Evolutionary conservation across 305 asterid genomes (phyloP), one percentile per base, ranked within the genome.

Genomic region (Nicotiana rustica): DNA sequence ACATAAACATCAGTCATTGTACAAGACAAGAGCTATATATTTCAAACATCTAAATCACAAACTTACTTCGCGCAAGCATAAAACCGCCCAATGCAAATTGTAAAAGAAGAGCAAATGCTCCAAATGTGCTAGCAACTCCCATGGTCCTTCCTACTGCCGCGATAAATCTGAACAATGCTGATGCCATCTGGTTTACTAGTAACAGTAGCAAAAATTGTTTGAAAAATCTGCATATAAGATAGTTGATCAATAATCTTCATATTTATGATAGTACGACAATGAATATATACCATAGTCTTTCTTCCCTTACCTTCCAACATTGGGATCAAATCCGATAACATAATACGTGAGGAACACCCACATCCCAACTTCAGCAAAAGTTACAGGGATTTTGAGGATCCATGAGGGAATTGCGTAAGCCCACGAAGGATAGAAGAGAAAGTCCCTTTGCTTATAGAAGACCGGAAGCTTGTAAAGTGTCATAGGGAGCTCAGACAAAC

Each of bases 121-220:
- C 83, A 33, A 81, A 67, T 67, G 79, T 81, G 44, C 76, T 81
- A 44, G 83, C 83, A 81, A 81, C 83, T 67, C 83, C 83, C 79
- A 81, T 67, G 55, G 79, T 81, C 77, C 83, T 55, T 52, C 78
- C 83, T 31, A 81, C 83, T 31, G 83, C 76, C 19, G 79, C 76
- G 1, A 81, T 52, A 52, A 81, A 81, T 55, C 83, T 18, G 69
- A 81, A 81, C 83, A 81, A 55, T 0, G 41, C 83, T 1, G 83
- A 81, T 33, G 83, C 83, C 83, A 81, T 81, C 68, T 81, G 83
- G 83, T 67, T 81, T 55, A 81, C 79, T 44, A 67, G 10, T 60
- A 81, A 5, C 4, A 81, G 83, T 47, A 81, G 68, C 83, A 81
- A 81, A n/a, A 65, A 81, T 55, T 81, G 83, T 33, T 81, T 81